Conservation (phyloP, 441 rosid genomes). For the Rhodomyrtus psidioides region DNA sequence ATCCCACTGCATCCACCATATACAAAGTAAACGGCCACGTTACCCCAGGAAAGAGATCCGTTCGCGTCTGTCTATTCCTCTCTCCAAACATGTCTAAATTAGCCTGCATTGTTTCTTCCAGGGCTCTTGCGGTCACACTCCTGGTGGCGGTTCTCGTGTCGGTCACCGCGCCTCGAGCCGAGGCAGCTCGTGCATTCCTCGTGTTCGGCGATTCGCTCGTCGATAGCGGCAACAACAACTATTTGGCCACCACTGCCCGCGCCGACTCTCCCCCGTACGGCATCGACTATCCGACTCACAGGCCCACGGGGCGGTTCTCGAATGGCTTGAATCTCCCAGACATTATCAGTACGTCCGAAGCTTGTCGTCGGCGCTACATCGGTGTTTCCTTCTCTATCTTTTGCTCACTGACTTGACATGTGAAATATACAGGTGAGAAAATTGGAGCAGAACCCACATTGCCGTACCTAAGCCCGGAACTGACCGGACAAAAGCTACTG, state of each 20-base stretch:
- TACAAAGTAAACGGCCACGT: background rate
- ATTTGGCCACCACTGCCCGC: background rate
- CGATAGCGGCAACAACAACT: conserved; percentile 5
- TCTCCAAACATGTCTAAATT: background rate
- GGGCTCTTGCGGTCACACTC: conserved; percentile 13
- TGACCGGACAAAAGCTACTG: background rate
- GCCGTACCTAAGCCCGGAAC: conserved; percentile 3
- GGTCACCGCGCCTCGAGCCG: background rate
- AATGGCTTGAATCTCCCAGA: conserved; percentile 5
- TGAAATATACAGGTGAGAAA: background rate
- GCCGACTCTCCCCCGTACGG: conserved; percentile 3
- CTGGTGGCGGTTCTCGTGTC: background rate
- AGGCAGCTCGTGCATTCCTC: background rate
- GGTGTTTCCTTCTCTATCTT: background rate
- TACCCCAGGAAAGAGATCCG: background rate
- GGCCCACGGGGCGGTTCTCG: background rate
- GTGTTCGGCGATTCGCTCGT: conserved; percentile 6
- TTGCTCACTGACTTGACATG: background rate
- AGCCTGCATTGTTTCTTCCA: background rate
- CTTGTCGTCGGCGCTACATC: background rate
- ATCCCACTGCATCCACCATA: background rate
- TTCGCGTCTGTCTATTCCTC: background rate
- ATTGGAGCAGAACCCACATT: background rate
- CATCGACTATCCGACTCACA: conserved; percentile 3
- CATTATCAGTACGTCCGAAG: background rate